Base-by-base conservation (phyloP, 2,329 filamentous ascomycete genomes). In the Beauveria bassiana region DNA sequence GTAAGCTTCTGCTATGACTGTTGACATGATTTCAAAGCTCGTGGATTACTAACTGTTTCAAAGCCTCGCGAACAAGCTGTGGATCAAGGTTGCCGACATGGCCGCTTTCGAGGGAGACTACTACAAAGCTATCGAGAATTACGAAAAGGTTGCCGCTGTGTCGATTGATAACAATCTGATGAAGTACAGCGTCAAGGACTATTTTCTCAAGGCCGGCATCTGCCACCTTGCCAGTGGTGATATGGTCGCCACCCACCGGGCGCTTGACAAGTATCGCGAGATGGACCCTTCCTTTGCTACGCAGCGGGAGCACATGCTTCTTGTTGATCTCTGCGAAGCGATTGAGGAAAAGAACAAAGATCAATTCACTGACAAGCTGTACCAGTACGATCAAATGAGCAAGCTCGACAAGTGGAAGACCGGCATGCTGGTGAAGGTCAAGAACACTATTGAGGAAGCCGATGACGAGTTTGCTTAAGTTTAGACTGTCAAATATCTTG, bases 341-440 rank as follows among this genome's bases (percentile, higher is more conserved):
- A 81, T 96, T 62, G 87, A 95, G 70, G 82, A 85, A 38, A 87
- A 87, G 61, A 90, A 96, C 69, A 87, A 89, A 73, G 91, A 96
- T 69, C 80, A 82, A 64, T 98, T 96, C 70, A 85, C 88, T 24
- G 91, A 96, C 71, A 92, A 93, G 73, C 76, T 95, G 65, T 96
- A 89, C 79, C 87, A 93, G 73, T 98, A 86, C 71, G 92, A 97
- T 73, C 90, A 96, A 78, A 81, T 96, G 78, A 95, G 87, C 78
- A 95, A 95, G 80, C 78, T 98, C 70, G 93, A 97, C 72, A 95
- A 93, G 79, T 98, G 93, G 93, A 96, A 97, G 88, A 96, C 90
- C 56, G 90, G 88, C 38, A 79, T 96, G 62, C 75, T 96, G 65
- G 78, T 96, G 70, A 84, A 86, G 68, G 83, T 97, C 70, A 97